Evolutionary conservation across 371 early-diverging fungal species (phyloP).

Genomic region (Mucor sp.): DNA sequence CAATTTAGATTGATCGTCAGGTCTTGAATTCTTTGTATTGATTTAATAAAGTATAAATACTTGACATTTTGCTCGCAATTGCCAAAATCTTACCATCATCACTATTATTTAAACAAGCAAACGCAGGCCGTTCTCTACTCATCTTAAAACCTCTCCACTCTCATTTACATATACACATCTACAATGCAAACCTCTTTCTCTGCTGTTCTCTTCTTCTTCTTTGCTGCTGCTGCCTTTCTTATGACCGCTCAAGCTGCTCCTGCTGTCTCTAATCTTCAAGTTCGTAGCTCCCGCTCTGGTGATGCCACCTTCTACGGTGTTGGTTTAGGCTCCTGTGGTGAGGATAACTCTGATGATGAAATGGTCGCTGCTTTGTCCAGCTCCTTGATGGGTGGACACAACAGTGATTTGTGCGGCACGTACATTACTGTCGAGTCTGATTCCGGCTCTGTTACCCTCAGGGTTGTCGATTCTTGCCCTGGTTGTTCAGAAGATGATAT

Average conservation of each 20-base stretch:
- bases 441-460: constrained; percentile 40
- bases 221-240: neutral
- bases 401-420: constrained; percentile 43
- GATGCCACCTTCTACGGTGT: constrained; percentile 44
- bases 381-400: neutral
- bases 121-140: neutral
- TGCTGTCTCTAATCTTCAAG: constrained; percentile 5
- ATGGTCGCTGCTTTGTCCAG: constrained; percentile 43
- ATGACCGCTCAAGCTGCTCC: constrained; percentile 11
- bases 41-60: constrained; percentile 1
- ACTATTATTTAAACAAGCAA: neutral
- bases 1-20: neutral
- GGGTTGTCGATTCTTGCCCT: constrained; percentile 56
- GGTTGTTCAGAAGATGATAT: constrained; percentile 40
- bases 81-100: neutral
- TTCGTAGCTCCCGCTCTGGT: constrained; percentile 24
- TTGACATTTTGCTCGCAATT: neutral
- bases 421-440: constrained; percentile 31
- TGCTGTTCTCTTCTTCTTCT: neutral
- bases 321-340: constrained; percentile 53
- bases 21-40: neutral
- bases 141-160: neutral
- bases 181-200: neutral
- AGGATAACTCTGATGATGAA: constrained; percentile 17
- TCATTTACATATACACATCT: neutral